Percentiles rank a stretch among this genome's conserved stretches.
These are phyloP conservation scores for Funneliformis mosseae DNA, from an alignment of 192 early-diverging fungal species.

Conservation along the genomic window DNA sequence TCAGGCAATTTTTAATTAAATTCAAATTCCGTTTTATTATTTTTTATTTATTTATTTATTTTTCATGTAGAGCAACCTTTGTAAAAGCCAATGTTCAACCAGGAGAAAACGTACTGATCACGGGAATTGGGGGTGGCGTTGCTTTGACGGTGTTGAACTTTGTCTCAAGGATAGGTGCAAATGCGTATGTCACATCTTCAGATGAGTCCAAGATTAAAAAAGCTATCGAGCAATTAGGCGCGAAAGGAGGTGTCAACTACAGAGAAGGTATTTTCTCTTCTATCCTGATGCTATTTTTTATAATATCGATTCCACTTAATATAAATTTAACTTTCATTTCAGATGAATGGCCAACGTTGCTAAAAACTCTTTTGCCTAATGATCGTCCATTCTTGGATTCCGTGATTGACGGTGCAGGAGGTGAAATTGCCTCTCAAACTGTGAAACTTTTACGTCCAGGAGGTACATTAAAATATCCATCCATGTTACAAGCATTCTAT, in stretches of 20 bases:
- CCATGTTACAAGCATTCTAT: too few species aligned
- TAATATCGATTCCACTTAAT: not conserved
- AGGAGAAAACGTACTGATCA: constrained; percentile 62
- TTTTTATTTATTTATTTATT: not conserved
- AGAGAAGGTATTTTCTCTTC: constrained; percentile 47
- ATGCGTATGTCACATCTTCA: constrained; percentile 73
- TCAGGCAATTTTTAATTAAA: not conserved
- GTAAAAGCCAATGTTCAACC: constrained; percentile 57
- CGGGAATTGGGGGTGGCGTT: constrained; percentile 79
- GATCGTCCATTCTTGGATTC: constrained; percentile 43
- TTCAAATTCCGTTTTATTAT: too few species aligned
- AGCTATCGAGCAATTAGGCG: constrained; percentile 60
- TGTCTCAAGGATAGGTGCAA: constrained; percentile 64
- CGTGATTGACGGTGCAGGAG: constrained; percentile 72
- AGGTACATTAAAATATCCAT: constrained; percentile 51
- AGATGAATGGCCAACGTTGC: constrained; percentile 53
- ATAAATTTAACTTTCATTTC: not conserved
- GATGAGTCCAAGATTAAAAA: constrained; percentile 60
- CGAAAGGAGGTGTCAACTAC: constrained; percentile 71
- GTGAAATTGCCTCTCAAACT: constrained; percentile 48
- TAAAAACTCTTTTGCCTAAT: constrained; percentile 43
- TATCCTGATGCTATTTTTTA: not conserved
- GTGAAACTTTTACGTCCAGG: constrained; percentile 48
- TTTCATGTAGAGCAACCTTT: constrained; percentile 54
- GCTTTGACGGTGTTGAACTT: constrained; percentile 70